Evolutionary conservation across 225 moss, liverwort and hornwort genomes (phyloP).

Genomic region (Lunularia cruciata): DNA sequence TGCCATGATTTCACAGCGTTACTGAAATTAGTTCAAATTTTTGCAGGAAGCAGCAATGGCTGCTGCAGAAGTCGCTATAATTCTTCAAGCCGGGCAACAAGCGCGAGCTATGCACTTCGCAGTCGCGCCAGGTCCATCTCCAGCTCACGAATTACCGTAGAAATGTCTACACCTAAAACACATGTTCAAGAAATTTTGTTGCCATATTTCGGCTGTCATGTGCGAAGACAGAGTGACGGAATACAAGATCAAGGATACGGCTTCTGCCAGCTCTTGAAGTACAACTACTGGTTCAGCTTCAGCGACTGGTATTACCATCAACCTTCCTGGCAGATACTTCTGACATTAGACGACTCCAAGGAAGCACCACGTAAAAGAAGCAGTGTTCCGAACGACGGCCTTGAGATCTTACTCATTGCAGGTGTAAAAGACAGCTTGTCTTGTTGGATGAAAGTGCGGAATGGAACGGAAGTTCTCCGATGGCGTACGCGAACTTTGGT

Average conservation of each 20-base stretch:
- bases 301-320: constrained; percentile 19
- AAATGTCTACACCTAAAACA: neutral
- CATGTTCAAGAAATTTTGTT: neutral
- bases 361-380: constrained; percentile 18
- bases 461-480: constrained; percentile 30
- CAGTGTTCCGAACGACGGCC: constrained; percentile 23
- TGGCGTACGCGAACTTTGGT: constrained; percentile 6
- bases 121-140: constrained; percentile 38
- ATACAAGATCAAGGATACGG: neutral
- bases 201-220: neutral
- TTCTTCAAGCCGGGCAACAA: constrained; percentile 52
- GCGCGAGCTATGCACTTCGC: constrained; percentile 45
- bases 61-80: constrained; percentile 53
- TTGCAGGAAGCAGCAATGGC: constrained; percentile 57
- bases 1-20: too few relatives aligned
- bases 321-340: constrained; percentile 8
- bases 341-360: neutral
- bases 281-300: constrained; percentile 13
- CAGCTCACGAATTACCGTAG: constrained; percentile 49
- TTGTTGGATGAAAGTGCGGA: constrained; percentile 10
- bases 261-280: constrained; percentile 5
- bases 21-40: too few relatives aligned
- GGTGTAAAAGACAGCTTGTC: constrained; percentile 22
- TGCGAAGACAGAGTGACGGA: neutral
- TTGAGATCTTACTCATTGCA: constrained; percentile 28